phyloP scores from a whole-genome alignment of 1,284 basidiomycete genomes.

The Malassezia equina region DNA sequence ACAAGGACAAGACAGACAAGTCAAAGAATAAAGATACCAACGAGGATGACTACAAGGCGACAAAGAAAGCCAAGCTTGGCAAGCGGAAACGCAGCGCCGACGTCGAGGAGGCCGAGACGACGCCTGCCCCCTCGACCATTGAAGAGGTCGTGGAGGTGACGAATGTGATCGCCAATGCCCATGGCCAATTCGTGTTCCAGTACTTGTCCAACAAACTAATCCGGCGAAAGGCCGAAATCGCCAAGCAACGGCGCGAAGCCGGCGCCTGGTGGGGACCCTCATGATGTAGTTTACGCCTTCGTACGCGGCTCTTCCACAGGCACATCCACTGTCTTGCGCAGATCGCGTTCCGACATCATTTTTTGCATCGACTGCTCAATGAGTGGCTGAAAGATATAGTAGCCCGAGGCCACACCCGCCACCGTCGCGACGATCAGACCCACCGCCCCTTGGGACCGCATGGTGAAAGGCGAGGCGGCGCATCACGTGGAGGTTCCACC shows the following conservation, averaged over 20 bases:
- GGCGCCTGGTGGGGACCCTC: constrained; percentile 32
- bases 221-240: constrained; percentile 33
- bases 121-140: background rate
- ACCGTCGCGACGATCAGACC: constrained; percentile 8
- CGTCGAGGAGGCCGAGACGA: background rate
- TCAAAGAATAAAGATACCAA: background rate
- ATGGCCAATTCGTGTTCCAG: constrained; percentile 29
- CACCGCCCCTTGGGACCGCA: background rate
- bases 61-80: background rate
- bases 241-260: constrained; percentile 23
- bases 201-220: constrained; percentile 39
- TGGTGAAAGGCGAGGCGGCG: background rate
- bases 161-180: constrained; percentile 24
- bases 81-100: background rate
- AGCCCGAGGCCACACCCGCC: constrained; percentile 13
- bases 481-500: background rate
- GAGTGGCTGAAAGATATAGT: constrained; percentile 16
- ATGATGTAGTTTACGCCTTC: constrained; percentile 15
- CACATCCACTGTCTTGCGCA: background rate
- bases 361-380: constrained; percentile 4
- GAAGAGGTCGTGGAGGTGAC: constrained; percentile 17
- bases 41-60: background rate
- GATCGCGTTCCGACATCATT: background rate
- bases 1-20: background rate
- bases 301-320: background rate